phyloP scores from a whole-genome alignment of 306 rosid genomes.

The Sicyos edulis region DNA sequence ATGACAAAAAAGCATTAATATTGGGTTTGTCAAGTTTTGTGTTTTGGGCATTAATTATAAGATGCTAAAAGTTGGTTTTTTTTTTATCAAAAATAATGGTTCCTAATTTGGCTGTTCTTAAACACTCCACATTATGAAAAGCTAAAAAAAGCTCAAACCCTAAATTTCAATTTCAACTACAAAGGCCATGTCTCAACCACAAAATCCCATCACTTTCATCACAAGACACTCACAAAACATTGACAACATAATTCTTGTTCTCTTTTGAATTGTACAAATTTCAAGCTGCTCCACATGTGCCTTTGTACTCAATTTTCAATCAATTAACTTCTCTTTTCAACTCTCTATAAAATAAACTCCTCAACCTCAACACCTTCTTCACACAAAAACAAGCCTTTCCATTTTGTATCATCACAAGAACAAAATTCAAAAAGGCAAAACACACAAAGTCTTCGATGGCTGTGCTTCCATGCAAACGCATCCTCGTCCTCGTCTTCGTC shows the following conservation, averaged over 20 bases:
- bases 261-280: conserved; percentile 9
- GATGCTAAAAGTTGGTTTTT: not conserved
- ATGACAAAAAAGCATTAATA: not conserved
- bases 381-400: not conserved
- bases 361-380: conserved; percentile 9
- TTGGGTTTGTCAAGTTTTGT: not conserved
- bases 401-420: not conserved
- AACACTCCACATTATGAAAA: conserved; percentile 5
- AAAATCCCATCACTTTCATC: conserved; percentile 13
- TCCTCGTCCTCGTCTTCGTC: not conserved
- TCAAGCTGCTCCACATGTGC: conserved; percentile 18
- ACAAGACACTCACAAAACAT: conserved; percentile 16
- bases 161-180: not conserved
- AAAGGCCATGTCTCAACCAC: conserved; percentile 5
- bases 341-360: conserved; percentile 1
- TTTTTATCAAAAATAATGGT: conserved; percentile 5
- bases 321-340: not conserved
- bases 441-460: not conserved
- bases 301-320: not conserved
- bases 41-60: not conserved
- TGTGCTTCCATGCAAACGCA: conserved; percentile 7
- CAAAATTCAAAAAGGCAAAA: not conserved
- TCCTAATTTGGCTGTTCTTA: conserved; percentile 8
- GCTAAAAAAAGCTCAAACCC: not conserved
- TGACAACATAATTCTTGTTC: conserved; percentile 12